Conservation (phyloP, 495 filamentous ascomycete species). For the Talaromyces borbonicus region DNA sequence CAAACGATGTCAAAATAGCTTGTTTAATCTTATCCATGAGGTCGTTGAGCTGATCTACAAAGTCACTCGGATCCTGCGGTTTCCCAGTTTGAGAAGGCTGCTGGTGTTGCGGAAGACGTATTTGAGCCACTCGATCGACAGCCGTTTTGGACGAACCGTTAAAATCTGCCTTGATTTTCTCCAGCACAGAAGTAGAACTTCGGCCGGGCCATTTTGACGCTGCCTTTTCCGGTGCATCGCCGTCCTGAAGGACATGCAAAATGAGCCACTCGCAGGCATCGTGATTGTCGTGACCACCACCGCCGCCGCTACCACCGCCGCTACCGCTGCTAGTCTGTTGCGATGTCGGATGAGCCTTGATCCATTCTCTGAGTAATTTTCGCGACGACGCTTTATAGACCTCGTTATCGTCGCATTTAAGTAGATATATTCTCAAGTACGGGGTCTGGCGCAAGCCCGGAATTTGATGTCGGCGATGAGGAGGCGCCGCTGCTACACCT, state of each 20-base stretch:
- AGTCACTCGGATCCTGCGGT: conserved; percentile 54
- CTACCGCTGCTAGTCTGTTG: conserved; percentile 30
- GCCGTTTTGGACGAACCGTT: conserved; percentile 72
- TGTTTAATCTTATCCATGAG: conserved; percentile 78
- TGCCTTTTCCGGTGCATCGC: conserved; percentile 53
- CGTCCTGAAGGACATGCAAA: conserved; percentile 69
- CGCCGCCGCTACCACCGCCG: conserved; percentile 22
- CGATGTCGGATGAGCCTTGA: conserved; percentile 60
- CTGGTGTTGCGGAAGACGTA: too few relatives aligned
- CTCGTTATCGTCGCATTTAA: conserved; percentile 91
- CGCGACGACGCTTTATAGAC: conserved; percentile 74
- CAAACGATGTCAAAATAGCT: conserved; percentile 81
- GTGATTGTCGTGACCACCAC: conserved; percentile 61
- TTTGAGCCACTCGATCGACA: conserved; percentile 73
- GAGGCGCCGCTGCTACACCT: conserved; percentile 17
- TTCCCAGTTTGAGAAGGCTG: conserved; percentile 32
- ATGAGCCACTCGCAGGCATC: conserved; percentile 98
- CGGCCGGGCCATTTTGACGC: conserved; percentile 68
- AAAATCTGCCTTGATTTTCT: conserved; percentile 87
- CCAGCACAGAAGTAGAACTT: conserved; percentile 68
- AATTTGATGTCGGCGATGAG: conserved; percentile 84
- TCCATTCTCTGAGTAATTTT: conserved; percentile 79
- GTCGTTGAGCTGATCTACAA: conserved; percentile 68
- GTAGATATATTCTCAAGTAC: conserved; percentile 81
- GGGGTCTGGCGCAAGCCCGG: conserved; percentile 88